Percentiles rank a stretch among this genome's conserved stretches.
These are phyloP conservation scores for Neurospora sp. DNA, from an alignment of 495 filamentous ascomycete genomes.

Conservation along the genomic window DNA sequence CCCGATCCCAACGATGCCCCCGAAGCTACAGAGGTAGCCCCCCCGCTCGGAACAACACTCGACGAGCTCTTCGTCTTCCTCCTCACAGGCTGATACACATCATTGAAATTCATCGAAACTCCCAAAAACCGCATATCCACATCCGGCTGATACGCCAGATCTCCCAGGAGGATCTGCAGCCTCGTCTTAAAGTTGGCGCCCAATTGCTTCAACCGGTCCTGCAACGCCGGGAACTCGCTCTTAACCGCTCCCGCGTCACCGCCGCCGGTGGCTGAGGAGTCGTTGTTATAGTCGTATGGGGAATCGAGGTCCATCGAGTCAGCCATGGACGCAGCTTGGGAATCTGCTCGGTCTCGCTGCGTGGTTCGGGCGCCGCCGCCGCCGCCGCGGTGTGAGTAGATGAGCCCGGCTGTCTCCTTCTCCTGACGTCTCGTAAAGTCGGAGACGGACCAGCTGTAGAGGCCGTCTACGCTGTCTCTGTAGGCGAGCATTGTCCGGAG, in stretches of 20 bases:
- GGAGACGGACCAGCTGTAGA: conserved; percentile 87
- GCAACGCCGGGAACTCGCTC: conserved; percentile 61
- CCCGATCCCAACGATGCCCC: neutral
- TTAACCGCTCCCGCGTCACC: conserved; percentile 24
- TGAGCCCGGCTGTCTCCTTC: conserved; percentile 41
- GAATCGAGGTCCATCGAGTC: conserved; percentile 10
- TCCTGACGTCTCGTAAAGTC: conserved; percentile 92
- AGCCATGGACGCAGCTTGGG: conserved; percentile 20
- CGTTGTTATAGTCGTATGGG: conserved; percentile 11
- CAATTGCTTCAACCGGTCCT: conserved; percentile 58
- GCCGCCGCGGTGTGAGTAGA: neutral
- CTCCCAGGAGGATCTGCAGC: conserved; percentile 74
- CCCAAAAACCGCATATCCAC: conserved; percentile 92
- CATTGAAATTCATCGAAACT: conserved; percentile 98
- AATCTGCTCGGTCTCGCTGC: neutral
- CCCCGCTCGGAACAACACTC: neutral
- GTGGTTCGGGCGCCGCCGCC: neutral
- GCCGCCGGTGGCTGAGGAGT: conserved; percentile 19
- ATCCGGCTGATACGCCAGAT: conserved; percentile 87
- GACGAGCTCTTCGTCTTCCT: conserved; percentile 39
- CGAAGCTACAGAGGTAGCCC: neutral
- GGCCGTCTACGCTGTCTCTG: conserved; percentile 83
- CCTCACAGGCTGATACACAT: conserved; percentile 72
- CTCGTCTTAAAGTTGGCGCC: conserved; percentile 62
- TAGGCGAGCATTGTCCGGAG: conserved; percentile 91